These are phyloP conservation scores for Ophiostoma quercus DNA, from an alignment of 2,329 filamentous ascomycete genomes.

Conservation along the genomic window DNA sequence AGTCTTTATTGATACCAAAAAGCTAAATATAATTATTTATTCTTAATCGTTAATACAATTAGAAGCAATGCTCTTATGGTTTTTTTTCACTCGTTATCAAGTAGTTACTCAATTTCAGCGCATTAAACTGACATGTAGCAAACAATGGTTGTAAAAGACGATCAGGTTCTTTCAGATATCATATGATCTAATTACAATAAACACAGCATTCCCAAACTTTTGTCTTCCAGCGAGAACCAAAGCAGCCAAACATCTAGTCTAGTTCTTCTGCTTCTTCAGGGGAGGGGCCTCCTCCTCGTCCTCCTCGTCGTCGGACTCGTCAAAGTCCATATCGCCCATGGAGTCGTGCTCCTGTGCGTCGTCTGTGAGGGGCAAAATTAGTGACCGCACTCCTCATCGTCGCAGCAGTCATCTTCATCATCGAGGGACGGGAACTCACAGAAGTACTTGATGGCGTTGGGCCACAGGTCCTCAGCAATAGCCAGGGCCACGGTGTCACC, in stretches of 20 bases:
- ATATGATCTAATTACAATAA: constrained; percentile 6
- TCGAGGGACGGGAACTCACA: constrained; percentile 51
- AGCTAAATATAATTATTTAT: neutral
- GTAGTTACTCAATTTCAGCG: no score
- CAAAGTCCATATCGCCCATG: constrained; percentile 65
- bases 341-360: constrained; percentile 67
- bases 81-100: no score
- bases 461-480: constrained; percentile 83
- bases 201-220: constrained; percentile 9
- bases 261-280: constrained; percentile 41
- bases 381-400: constrained; percentile 6
- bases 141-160: constrained; percentile 22
- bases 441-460: constrained; percentile 84
- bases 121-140: no score
- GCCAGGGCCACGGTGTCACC: constrained; percentile 77
- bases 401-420: constrained; percentile 8
- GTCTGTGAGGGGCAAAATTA: constrained; percentile 37
- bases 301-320: constrained; percentile 55
- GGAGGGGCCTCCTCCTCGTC: constrained; percentile 39
- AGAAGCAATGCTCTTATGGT: no score
- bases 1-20: neutral
- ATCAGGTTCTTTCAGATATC: constrained; percentile 6
- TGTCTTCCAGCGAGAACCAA: neutral
- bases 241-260: neutral
- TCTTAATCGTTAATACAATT: neutral